phyloP scores from a whole-genome alignment of 257 asterid species.

The Scutellaria baicalensis region DNA sequence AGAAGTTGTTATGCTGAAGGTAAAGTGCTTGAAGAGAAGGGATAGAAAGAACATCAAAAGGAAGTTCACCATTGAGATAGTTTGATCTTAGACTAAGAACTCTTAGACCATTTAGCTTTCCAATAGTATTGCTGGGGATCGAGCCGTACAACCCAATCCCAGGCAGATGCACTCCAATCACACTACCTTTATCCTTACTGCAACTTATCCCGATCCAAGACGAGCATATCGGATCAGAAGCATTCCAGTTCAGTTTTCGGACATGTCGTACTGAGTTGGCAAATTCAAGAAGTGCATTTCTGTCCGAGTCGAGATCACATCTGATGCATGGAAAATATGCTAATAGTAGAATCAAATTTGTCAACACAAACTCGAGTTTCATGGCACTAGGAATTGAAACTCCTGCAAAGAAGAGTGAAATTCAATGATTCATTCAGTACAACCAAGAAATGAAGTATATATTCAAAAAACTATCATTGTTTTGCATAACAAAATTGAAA shows the following conservation, averaged over 20 bases:
- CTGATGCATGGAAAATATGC: constrained; percentile 14
- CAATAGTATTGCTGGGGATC: constrained; percentile 53
- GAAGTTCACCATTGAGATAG: constrained; percentile 53
- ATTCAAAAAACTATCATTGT: not conserved
- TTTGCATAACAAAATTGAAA: not conserved
- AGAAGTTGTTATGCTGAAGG: constrained; percentile 76
- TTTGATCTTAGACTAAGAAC: constrained; percentile 74
- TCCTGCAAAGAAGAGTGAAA: not conserved
- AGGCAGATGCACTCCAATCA: constrained; percentile 64
- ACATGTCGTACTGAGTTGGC: constrained; percentile 55
- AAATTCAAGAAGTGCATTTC: constrained; percentile 58
- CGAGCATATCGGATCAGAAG: constrained; percentile 34
- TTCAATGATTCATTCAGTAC: not conserved
- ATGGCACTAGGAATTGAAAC: constrained; percentile 9
- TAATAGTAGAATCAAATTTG: constrained; percentile 24
- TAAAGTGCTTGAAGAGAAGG: constrained; percentile 57
- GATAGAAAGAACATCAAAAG: constrained; percentile 56
- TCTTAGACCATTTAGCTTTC: constrained; percentile 54
- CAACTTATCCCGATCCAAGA: constrained; percentile 84
- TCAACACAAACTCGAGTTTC: constrained; percentile 24
- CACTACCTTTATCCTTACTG: constrained; percentile 44
- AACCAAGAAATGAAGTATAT: not conserved
- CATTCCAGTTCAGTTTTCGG: constrained; percentile 69
- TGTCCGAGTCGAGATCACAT: constrained; percentile 59
- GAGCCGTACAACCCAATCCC: constrained; percentile 73